phyloP scores from a whole-genome alignment of 768 basidiomycete species.

The Daedalea quercina region DNA sequence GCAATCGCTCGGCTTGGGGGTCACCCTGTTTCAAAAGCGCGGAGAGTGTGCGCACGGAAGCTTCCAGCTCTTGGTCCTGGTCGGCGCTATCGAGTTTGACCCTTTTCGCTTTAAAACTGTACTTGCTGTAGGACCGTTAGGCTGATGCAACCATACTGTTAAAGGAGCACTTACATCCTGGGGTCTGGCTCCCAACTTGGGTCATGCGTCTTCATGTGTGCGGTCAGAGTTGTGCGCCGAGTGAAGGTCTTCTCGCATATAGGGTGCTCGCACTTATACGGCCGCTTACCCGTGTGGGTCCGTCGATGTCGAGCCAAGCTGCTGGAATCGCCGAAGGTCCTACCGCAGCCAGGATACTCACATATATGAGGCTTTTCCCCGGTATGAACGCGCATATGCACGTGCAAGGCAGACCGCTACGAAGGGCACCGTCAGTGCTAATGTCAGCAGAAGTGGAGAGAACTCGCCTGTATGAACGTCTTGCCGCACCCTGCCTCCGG shows the following conservation, averaged over 20 bases:
- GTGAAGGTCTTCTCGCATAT: conserved; percentile 86
- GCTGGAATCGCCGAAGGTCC: conserved; percentile 88
- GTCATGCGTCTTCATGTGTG: conserved; percentile 86
- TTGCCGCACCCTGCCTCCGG: conserved; percentile 71
- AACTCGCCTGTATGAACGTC: conserved; percentile 81
- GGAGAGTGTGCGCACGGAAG: conserved; percentile 70
- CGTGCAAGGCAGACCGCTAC: conserved; percentile 83
- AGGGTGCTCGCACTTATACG: conserved; percentile 80
- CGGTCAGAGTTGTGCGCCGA: conserved; percentile 74
- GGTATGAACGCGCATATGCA: conserved; percentile 85
- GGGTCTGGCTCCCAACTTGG: conserved; percentile 83
- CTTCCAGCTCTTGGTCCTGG: conserved; percentile 56
- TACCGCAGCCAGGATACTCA: conserved; percentile 82
- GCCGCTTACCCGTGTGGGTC: conserved; percentile 82
- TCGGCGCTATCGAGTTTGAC: conserved; percentile 44
- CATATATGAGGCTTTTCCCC: conserved; percentile 91
- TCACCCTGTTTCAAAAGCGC: conserved; percentile 53
- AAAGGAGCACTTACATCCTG: conserved; percentile 50
- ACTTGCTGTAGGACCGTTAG: conserved; percentile 41
- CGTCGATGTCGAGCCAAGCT: conserved; percentile 88
- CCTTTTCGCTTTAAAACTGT: conserved; percentile 68
- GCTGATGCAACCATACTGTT: neutral
- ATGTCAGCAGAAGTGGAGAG: neutral
- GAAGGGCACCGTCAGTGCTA: neutral
- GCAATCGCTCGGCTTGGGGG: conserved; percentile 1